Conservation (phyloP, 2,329 filamentous ascomycete genomes). For the Phaeoacremonium minimum region DNA sequence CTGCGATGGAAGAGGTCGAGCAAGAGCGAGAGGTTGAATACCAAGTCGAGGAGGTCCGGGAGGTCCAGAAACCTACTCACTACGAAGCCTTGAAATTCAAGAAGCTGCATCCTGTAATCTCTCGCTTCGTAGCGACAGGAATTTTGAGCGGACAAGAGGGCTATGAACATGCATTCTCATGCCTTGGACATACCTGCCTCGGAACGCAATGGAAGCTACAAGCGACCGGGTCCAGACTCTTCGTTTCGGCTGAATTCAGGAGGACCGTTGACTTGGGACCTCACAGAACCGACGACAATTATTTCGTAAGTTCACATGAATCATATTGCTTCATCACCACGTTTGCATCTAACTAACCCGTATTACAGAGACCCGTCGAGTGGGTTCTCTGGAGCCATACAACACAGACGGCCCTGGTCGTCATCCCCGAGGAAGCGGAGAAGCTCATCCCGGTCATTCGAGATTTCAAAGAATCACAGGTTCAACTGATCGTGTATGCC, state of each 20-base stretch:
- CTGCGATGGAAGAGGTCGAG: constrained; percentile 55
- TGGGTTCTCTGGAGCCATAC: constrained; percentile 57
- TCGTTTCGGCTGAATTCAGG: constrained; percentile 40
- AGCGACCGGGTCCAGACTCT: constrained; percentile 17
- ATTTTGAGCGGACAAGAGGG: constrained; percentile 26
- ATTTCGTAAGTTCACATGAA: constrained; percentile 19
- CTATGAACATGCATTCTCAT: constrained; percentile 34
- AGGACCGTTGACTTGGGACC: constrained; percentile 32
- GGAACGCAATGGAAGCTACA: constrained; percentile 26
- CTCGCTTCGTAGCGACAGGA: constrained; percentile 40
- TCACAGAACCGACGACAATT: constrained; percentile 23
- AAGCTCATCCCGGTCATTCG: constrained; percentile 40
- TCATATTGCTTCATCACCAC: constrained; percentile 12
- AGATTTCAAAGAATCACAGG: constrained; percentile 8
- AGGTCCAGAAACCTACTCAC: constrained; percentile 41
- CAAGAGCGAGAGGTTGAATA: constrained; percentile 56
- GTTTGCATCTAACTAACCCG: constrained; percentile 10
- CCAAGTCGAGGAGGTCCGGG: constrained; percentile 52
- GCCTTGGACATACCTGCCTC: constrained; percentile 27
- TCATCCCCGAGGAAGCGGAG: constrained; percentile 63
- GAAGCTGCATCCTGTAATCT: constrained; percentile 41
- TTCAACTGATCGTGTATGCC: constrained; percentile 52
- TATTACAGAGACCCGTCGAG: constrained; percentile 41
- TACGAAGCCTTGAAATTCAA: constrained; percentile 34
- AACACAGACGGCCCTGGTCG: constrained; percentile 44